Base-by-base conservation (phyloP, 176 grass and related monocot genomes). In the Aegilops umbellulata region DNA sequence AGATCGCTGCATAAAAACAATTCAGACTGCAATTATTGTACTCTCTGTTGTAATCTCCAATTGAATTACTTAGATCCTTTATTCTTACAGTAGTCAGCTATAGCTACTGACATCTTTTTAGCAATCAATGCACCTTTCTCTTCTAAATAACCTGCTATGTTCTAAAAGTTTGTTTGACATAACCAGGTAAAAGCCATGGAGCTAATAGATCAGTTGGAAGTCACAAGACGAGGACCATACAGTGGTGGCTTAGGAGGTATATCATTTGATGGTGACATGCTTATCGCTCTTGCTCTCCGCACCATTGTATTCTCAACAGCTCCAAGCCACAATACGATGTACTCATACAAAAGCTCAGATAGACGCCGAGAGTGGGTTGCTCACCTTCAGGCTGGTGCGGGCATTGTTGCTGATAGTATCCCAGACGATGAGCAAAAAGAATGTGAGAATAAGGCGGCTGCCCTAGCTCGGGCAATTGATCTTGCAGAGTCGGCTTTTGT, bases 371-470 rank as follows among this genome's bases (percentile, higher is more conserved):
- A 97, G 49, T 97, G 95, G 95, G 84, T 91, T 10, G 95, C 95
- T 69, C 95, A 97, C 80, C 90, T 97, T 47, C 95, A 97, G 82
- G 92, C 96, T 64, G 91, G 93, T 66, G 96, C 93, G 1, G 96
- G 93, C 77, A 95, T 98, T 66, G 96, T 98, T 41, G 96, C 96
- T 12, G 96, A 98, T 86, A 98, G 96, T 77, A 84, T 79, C 49
- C 96, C 96, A 24, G 91, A 98, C 2, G 96, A 98, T 3, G 96
- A 95, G 71, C 93, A 95, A 38, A 87, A 85, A 22, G 96, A 98
- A 77, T 95, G 96, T 13, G 91, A 98, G 77, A 98, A 95, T 44
- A 98, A 95, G 86, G 96, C 96, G 1, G 96, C 94, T 5, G 93
- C 88, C 53, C 85, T 98, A 27, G 90, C 93, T 80, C 86, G 92